Percentiles rank a stretch among this genome's conserved stretches.
These are phyloP conservation scores for Vaccinium vitisidaea DNA, from an alignment of 148 eudicot species.

Conservation along the genomic window DNA sequence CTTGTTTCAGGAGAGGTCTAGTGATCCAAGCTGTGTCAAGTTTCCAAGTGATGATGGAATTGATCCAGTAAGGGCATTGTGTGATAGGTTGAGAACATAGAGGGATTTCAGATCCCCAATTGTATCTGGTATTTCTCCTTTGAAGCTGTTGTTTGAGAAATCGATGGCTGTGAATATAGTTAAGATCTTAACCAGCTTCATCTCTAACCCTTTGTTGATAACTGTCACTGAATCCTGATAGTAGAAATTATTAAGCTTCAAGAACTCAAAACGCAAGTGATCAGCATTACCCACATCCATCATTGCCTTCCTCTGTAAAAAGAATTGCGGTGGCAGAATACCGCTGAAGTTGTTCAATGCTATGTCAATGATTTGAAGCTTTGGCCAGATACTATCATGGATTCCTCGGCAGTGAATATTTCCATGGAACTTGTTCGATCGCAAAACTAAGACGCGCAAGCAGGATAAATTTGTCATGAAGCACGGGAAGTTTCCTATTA, in stretches of 20 bases:
- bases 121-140: slow-evolving; percentile 30
- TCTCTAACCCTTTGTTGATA: slow-evolving; percentile 31
- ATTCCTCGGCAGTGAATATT: background rate
- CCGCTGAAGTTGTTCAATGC: slow-evolving; percentile 39
- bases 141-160: slow-evolving; percentile 36
- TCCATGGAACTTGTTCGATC: slow-evolving; percentile 14
- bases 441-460: slow-evolving; percentile 50
- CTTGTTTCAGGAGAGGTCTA: slow-evolving; percentile 15
- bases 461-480: slow-evolving; percentile 27
- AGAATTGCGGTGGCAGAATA: background rate
- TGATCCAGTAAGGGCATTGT: slow-evolving; percentile 32
- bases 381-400: slow-evolving; percentile 16
- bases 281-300: background rate
- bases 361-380: slow-evolving; percentile 42
- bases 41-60: slow-evolving; percentile 39
- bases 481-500: slow-evolving; percentile 47
- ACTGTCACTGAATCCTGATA: slow-evolving; percentile 34
- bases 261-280: background rate
- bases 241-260: background rate
- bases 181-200: slow-evolving; percentile 41
- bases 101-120: slow-evolving; percentile 26
- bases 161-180: slow-evolving; percentile 43
- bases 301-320: slow-evolving; percentile 28
- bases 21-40: background rate
- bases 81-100: slow-evolving; percentile 37